Evolutionary conservation across 192 early-diverging fungal genomes (phyloP).

Genomic region (Gonapodya prolifera): DNA sequence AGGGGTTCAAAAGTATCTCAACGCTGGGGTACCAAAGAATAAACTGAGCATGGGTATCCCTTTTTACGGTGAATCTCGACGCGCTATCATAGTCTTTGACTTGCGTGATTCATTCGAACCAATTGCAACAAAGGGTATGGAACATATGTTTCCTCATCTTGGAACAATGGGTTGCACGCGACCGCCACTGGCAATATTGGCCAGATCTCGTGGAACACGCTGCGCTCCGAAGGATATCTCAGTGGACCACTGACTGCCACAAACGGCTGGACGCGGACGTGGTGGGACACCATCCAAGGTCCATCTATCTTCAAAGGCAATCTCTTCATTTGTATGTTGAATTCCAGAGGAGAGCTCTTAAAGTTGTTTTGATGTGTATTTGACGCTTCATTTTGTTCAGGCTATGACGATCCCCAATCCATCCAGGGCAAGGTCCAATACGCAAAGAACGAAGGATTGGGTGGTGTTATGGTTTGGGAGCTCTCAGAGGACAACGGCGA

Average conservation of each 20-base stretch:
- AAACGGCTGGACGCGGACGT: background rate
- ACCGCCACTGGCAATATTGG: background rate
- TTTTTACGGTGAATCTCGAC: background rate
- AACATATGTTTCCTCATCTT: background rate
- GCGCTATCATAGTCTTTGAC: too few species aligned
- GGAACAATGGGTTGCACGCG: background rate
- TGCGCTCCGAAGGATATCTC: background rate
- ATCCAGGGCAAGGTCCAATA: background rate
- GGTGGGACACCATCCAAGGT: background rate
- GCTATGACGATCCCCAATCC: constrained; percentile 4
- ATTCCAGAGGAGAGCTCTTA: background rate
- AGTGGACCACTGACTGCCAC: background rate
- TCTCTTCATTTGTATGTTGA: background rate
- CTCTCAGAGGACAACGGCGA: constrained; percentile 6
- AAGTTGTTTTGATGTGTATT: background rate
- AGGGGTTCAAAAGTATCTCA: background rate
- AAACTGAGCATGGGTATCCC: background rate
- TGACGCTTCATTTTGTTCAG: background rate
- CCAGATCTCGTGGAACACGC: background rate
- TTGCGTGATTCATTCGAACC: too few species aligned
- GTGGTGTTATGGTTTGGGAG: constrained; percentile 12
- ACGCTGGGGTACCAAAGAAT: background rate
- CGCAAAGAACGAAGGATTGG: background rate
- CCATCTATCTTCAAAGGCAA: background rate
- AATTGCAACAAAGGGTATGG: background rate